These are phyloP conservation scores for Knoxdaviesia capensis DNA, from an alignment of 2,329 filamentous ascomycete species.

Conservation along the genomic window DNA sequence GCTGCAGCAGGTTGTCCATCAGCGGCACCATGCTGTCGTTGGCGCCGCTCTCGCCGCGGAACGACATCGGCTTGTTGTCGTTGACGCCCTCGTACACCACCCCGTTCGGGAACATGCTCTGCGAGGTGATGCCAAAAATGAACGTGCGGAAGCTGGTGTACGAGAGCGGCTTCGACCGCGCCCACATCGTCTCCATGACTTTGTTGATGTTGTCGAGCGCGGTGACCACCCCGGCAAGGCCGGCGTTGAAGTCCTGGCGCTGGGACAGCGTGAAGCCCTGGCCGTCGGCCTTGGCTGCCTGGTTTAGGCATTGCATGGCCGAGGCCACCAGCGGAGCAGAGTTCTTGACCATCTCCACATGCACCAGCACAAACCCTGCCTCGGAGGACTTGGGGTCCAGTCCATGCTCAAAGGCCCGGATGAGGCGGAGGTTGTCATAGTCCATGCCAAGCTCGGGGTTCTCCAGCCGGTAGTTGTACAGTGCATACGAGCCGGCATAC, in stretches of 20 bases:
- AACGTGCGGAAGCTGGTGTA: slow-evolving; percentile 89
- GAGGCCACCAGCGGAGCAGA: slow-evolving; percentile 61
- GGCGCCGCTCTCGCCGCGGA: slow-evolving; percentile 82
- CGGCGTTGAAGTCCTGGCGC: slow-evolving; percentile 41
- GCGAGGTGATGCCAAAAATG: slow-evolving; percentile 87
- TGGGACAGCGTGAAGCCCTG: slow-evolving; percentile 13
- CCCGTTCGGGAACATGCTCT: slow-evolving; percentile 85
- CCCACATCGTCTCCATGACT: slow-evolving; percentile 90
- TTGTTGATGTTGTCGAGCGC: slow-evolving; percentile 35
- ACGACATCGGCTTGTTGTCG: slow-evolving; percentile 48
- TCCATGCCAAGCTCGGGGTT: slow-evolving; percentile 35
- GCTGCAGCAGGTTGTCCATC: slow-evolving; percentile 69
- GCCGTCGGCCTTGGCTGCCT: slow-evolving; percentile 11
- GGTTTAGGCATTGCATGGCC: slow-evolving; percentile 44
- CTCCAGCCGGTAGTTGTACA: slow-evolving; percentile 45
- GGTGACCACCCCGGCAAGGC: slow-evolving; percentile 37
- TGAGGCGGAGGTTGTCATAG: slow-evolving; percentile 55
- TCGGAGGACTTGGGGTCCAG: slow-evolving; percentile 75
- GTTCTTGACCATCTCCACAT: slow-evolving; percentile 87
- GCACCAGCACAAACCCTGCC: slow-evolving; percentile 87
- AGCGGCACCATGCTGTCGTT: slow-evolving; percentile 91
- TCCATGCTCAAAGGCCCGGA: slow-evolving; percentile 81
- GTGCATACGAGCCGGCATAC: slow-evolving; percentile 49
- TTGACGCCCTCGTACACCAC: slow-evolving; percentile 77
- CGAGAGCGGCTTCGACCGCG: slow-evolving; percentile 59